Base-by-base conservation (phyloP, 2,329 filamentous ascomycete species). In the Xylariaceae sp. region DNA sequence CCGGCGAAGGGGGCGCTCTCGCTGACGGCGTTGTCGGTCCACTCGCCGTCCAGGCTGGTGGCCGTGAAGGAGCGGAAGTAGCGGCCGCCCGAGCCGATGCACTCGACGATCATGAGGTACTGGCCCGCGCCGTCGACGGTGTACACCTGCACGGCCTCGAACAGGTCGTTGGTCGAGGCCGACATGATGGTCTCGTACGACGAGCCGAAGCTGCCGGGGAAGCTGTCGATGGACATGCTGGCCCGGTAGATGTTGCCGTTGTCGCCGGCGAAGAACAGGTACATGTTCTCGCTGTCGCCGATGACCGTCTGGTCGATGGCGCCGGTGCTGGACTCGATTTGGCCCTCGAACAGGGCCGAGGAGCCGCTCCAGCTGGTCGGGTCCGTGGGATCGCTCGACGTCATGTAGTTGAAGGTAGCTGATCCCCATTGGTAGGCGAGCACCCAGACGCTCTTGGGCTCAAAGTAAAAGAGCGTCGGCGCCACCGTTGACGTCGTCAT, bases 61-160 rank as follows among this genome's bases (percentile, higher is more conserved):
- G 81, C 75, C 0, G 78, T 83, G 66, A 79, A 85, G 1, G 79
- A 83, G 43, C 81, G 78, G 73, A 85, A 84, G 62, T 76, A 85
- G 2, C 81, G 72, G 1, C 80, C 80, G 24, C 69, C 62, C 0
- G 60, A 29, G 1, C 81, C 80, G 33, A 77, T 74, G 0, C 77
- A 67, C 60, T 85, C 81, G 26, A 85, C 78, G n/a, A 85, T 72
- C 77, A 85, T 83, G 42, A 85, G 73, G 61, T 84, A 85, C 48
- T 72, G 62, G n/a, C n/a, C n/a, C 48, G 66, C 67, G 19, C 74
- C 76, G 22, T 69, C 34, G 43, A 84, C 53, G 2, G 71, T 81
- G 64, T 85, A 85, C 34, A 85, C n/a, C 52, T 84, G 74, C 0
- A 83, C 78, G 0, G 79, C 79, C 55, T 85, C 81, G 58, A 84